phyloP scores from a whole-genome alignment of 768 basidiomycete species.

The Lepiota venenata region DNA sequence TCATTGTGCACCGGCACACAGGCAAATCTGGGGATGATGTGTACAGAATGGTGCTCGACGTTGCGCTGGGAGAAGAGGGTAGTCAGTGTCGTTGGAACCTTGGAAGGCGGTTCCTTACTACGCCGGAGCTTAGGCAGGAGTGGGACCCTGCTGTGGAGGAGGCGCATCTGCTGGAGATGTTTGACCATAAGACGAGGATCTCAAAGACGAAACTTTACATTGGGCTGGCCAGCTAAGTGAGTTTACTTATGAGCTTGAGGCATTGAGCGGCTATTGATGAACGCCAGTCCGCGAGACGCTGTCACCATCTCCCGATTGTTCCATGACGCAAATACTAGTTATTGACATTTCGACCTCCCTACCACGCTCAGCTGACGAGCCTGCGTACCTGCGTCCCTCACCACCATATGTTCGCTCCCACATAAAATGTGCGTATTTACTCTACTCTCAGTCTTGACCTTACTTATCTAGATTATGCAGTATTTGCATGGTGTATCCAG shows the following conservation, averaged over 20 bases:
- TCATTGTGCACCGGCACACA: slow-evolving; percentile 72
- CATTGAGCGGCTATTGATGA: slow-evolving; percentile 10
- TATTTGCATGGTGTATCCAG: slow-evolving; percentile 96
- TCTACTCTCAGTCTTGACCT: slow-evolving; percentile 8
- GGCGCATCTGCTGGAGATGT: slow-evolving; percentile 77
- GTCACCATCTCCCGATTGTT: slow-evolving; percentile 90
- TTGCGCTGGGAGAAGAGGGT: slow-evolving; percentile 60
- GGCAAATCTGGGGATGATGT: slow-evolving; percentile 72
- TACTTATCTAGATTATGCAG: slow-evolving; percentile 29
- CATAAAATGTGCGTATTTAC: slow-evolving; percentile 51
- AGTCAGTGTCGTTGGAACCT: slow-evolving; percentile 58
- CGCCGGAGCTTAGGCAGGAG: slow-evolving; percentile 83
- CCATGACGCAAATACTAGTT: slow-evolving; percentile 73
- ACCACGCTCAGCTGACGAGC: slow-evolving; percentile 87
- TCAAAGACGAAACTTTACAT: slow-evolving; percentile 85
- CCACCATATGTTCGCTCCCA: slow-evolving; percentile 92
- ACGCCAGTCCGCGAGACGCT: slow-evolving; percentile 82
- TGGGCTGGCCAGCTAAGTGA: slow-evolving; percentile 97
- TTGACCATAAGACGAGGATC: slow-evolving; percentile 84
- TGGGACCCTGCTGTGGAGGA: slow-evolving; percentile 95
- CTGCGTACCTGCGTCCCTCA: slow-evolving; percentile 85
- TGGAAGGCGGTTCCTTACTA: slow-evolving; percentile 81
- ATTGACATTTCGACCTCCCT: slow-evolving; percentile 94
- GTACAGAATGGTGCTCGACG: slow-evolving; percentile 79
- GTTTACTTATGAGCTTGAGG: slow-evolving; percentile 25